Evolutionary conservation across 371 early-diverging fungal species (phyloP).

Genomic region (Circinella minor): DNA sequence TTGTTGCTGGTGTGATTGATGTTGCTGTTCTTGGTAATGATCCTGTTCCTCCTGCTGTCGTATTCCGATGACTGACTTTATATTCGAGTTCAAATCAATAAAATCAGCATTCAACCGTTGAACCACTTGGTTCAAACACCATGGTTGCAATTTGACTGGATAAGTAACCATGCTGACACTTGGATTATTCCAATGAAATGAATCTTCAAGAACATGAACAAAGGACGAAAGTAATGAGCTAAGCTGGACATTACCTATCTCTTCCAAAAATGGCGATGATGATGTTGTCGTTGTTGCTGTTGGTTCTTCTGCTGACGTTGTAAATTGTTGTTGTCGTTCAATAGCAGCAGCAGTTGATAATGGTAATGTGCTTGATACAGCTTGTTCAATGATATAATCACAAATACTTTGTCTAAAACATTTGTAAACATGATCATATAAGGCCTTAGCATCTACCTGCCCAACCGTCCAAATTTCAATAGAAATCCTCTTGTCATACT

Average conservation of each 20-base stretch:
- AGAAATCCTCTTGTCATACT: slow-evolving; percentile 24
- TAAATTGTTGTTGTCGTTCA: background rate
- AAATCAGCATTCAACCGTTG: slow-evolving; percentile 39
- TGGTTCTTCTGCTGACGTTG: background rate
- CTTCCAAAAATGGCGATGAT: background rate
- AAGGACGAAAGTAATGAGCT: slow-evolving; percentile 33
- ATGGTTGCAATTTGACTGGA: slow-evolving; percentile 31
- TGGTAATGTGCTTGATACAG: slow-evolving; percentile 24
- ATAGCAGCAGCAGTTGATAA: too few species aligned
- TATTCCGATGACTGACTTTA: slow-evolving; percentile 32
- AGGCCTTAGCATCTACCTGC: slow-evolving; percentile 51
- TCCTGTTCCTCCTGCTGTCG: background rate
- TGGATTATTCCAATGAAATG: slow-evolving; percentile 56
- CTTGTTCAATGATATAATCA: slow-evolving; percentile 72
- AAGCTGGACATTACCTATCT: background rate
- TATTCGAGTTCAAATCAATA: slow-evolving; percentile 25
- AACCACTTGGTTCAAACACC: slow-evolving; percentile 45
- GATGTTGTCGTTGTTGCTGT: too few species aligned
- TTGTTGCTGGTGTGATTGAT: too few species aligned
- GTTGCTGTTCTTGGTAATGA: background rate
- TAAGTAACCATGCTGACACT: slow-evolving; percentile 55
- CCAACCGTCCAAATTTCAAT: slow-evolving; percentile 80
- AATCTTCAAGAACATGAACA: slow-evolving; percentile 45
- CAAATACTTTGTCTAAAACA: slow-evolving; percentile 67
- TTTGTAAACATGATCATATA: slow-evolving; percentile 54